A percentile compares a stretch with the other conserved stretches of the same genome.
Conservation (phyloP, 768 basidiomycete genomes). For the Podaxis rugospora region DNA sequence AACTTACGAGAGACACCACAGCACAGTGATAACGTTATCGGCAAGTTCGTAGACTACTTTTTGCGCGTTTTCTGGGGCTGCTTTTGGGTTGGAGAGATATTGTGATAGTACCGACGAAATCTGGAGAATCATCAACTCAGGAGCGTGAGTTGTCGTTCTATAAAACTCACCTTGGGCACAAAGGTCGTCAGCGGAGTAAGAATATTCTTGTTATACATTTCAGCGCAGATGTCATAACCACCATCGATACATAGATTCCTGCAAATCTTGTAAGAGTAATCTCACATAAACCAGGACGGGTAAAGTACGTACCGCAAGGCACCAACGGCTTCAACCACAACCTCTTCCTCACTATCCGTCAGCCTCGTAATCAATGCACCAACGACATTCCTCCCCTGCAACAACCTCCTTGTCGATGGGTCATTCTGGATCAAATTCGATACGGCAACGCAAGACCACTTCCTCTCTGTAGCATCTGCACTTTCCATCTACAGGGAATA, state of each 20-base stretch:
- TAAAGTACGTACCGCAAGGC: slow-evolving; percentile 64
- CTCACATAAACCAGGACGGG: neutral
- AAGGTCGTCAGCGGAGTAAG: slow-evolving; percentile 71
- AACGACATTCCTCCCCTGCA: slow-evolving; percentile 90
- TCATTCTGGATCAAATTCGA: slow-evolving; percentile 95
- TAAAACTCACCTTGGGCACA: slow-evolving; percentile 62
- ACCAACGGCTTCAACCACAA: slow-evolving; percentile 84
- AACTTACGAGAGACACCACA: slow-evolving; percentile 95
- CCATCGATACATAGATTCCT: slow-evolving; percentile 96
- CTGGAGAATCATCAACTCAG: slow-evolving; percentile 30
- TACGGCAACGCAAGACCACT: slow-evolving; percentile 97
- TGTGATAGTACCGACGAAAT: slow-evolving; percentile 70
- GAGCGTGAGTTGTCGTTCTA: neutral
- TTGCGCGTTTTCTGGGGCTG: slow-evolving; percentile 64
- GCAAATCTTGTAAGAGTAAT: slow-evolving; percentile 3
- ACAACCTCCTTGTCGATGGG: slow-evolving; percentile 81
- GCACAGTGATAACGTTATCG: slow-evolving; percentile 86
- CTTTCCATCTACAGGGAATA: slow-evolving; percentile 59
- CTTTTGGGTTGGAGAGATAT: slow-evolving; percentile 55
- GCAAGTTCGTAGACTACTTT: slow-evolving; percentile 83
- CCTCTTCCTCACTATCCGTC: slow-evolving; percentile 87
- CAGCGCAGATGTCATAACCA: slow-evolving; percentile 91
- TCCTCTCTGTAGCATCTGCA: slow-evolving; percentile 73
- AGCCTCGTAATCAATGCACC: slow-evolving; percentile 82
- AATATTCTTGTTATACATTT: slow-evolving; percentile 97